Evolutionary conservation across 441 rosid genomes (phyloP).

Genomic region (Populus hybrid): DNA sequence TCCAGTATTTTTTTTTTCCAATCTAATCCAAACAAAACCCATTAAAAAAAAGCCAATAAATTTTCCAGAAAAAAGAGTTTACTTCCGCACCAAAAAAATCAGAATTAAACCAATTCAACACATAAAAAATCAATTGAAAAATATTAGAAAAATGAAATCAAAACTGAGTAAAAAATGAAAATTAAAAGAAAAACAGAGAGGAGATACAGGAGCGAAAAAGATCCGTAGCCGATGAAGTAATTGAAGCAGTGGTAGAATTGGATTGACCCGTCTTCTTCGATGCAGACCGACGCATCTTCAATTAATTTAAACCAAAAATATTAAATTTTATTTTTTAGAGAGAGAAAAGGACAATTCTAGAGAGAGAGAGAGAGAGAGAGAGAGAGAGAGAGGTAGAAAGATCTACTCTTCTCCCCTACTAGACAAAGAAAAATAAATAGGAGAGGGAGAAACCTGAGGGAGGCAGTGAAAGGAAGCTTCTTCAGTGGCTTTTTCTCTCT

Average conservation of each 20-base stretch:
- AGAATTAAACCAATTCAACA: neutral
- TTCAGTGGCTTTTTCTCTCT: conserved; percentile 1
- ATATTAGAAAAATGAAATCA: neutral
- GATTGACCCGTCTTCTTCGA: conserved; percentile 71
- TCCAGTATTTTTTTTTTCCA: too few species aligned
- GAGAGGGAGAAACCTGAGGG: neutral
- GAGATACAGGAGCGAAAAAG: conserved; percentile 80
- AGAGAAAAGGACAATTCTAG: neutral
- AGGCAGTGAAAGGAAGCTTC: conserved; percentile 10
- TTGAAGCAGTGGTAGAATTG: conserved; percentile 47
- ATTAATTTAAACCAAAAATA: conserved; percentile 4
- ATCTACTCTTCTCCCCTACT: neutral
- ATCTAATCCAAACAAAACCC: neutral
- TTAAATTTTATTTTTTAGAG: neutral
- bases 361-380: too few species aligned
- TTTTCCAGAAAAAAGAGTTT: neutral
- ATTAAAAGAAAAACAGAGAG: neutral
- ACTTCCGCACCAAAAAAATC: neutral
- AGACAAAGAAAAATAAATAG: neutral
- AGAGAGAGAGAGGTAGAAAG: neutral
- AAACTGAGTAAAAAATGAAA: neutral
- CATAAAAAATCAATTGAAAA: neutral
- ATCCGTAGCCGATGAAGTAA: conserved; percentile 67
- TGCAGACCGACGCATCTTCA: conserved; percentile 87
- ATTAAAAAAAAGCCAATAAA: neutral